phyloP scores from a whole-genome alignment of 441 rosid species.

The Oxalis stricta region DNA sequence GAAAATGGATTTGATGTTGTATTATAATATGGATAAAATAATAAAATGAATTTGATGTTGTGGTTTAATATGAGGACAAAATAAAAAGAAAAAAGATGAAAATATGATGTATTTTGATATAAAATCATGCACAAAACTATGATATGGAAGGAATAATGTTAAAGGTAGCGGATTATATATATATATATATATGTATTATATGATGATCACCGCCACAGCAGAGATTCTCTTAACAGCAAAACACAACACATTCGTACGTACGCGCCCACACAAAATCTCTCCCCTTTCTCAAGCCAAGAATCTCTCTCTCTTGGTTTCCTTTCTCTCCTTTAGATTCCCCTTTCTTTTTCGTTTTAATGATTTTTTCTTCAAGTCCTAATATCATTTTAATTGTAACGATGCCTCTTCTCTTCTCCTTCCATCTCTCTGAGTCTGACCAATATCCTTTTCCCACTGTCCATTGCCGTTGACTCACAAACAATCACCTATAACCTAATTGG shows the following conservation, averaged over 20 bases:
- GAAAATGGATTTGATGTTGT: too few relatives aligned
- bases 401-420: slow-evolving; percentile 22
- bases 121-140: too few relatives aligned
- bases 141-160: too few relatives aligned
- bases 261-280: background rate
- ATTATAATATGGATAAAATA: too few relatives aligned
- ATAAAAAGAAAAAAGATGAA: too few relatives aligned
- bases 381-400: slow-evolving; percentile 34
- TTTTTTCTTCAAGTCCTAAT: slow-evolving; percentile 1
- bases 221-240: too few relatives aligned
- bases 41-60: too few relatives aligned
- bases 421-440: slow-evolving; percentile 8
- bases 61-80: too few relatives aligned
- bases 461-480: slow-evolving; percentile 7
- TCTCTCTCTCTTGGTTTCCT: slow-evolving; percentile 33
- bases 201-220: too few relatives aligned
- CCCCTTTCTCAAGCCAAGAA: slow-evolving; percentile 93
- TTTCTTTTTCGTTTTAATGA: background rate
- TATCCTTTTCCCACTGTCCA: slow-evolving; percentile 16
- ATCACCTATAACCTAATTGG: slow-evolving; percentile 7
- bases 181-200: too few relatives aligned
- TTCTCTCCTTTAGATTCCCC: slow-evolving; percentile 28
- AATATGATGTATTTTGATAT: too few relatives aligned
- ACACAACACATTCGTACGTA: slow-evolving; percentile 34
- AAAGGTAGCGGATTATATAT: too few relatives aligned